Evolutionary conservation across 768 basidiomycete genomes (phyloP), one percentile per base, ranked within the genome.

Genomic region (Tulasnella sp.): DNA sequence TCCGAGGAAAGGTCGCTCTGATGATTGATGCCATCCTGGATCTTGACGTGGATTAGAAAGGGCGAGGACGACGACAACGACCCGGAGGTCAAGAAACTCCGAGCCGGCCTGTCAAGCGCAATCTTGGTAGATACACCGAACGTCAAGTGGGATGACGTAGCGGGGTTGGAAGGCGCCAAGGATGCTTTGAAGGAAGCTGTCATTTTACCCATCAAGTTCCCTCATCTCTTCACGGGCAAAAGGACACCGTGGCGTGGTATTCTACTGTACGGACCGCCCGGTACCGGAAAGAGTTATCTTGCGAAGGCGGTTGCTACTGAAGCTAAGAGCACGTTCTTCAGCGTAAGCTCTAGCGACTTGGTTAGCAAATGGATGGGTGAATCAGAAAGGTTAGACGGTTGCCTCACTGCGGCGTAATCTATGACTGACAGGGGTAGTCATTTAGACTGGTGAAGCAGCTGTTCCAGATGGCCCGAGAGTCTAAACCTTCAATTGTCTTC

Each of bases 361-460:
- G 97, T 99, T 75, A 96, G 94, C 83, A 99, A 99, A 83, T 99
- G 97, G 97, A 97, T 99, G 85, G 97, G 97, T 77, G 97, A 99
- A 83, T 96, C 94, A 4, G 97, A 99, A 85, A 86, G 97, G 96
- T 93, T 78, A 82, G 89, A 83, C 54, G 11, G 0, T 29, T 58
- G 4, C 8, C n/a, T 58, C 54, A 11, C 29, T 58, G 15, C 11
- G 4, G 54, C n/a, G 29, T n/a, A 2, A 17, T 11, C 25, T 14
- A 38, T n/a, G 71, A 19, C 58, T 49, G 67, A 72, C 68, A 71
- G 11, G 78, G 22, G 29, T 71, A 76, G 67, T 64, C 58, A 31
- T 37, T 34, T 76, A 97, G 96, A 81, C 87, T 98, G 71, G 97
- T 99, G 69, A 96, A 94, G 83, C 95, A 98, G 81, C 87, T 99